These are phyloP conservation scores for Colletotrichum tofieldiae DNA, from an alignment of 2,329 filamentous ascomycete genomes.

Conservation along the genomic window DNA sequence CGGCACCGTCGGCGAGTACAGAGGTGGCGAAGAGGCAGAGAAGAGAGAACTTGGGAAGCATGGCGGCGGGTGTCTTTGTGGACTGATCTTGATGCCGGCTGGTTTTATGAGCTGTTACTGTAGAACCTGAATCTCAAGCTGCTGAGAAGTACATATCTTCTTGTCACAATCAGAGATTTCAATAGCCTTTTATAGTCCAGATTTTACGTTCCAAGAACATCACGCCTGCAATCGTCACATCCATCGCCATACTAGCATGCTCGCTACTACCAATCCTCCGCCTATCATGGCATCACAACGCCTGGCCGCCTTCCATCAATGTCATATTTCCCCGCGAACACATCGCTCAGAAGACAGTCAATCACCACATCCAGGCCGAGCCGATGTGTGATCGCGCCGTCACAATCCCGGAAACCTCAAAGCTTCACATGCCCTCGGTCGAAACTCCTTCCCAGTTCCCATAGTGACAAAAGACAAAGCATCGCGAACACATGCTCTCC, in stretches of 20 bases:
- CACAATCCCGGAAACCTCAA: not conserved
- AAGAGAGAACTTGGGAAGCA: conserved; percentile 39
- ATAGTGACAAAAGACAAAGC: not conserved
- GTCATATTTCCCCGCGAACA: conserved; percentile 15
- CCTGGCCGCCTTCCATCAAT: conserved; percentile 16
- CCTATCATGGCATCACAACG: conserved; percentile 3
- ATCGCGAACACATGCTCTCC: conserved; percentile 23
- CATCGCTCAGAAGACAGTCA: conserved; percentile 3
- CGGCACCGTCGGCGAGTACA: conserved; percentile 52
- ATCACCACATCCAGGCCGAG: conserved; percentile 2
- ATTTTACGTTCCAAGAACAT: not conserved
- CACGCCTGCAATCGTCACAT: not conserved
- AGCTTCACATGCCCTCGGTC: conserved; percentile 29
- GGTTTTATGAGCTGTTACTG: not conserved
- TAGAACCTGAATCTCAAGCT: not conserved
- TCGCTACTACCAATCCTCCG: not conserved
- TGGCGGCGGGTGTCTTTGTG: conserved; percentile 2
- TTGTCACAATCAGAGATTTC: not conserved
- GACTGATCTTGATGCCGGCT: not conserved
- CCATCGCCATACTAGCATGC: not conserved
- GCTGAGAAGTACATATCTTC: not conserved
- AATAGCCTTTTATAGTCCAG: conserved; percentile 20
- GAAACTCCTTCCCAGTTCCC: not conserved
- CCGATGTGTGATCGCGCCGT: conserved; percentile 29
- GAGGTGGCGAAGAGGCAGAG: conserved; percentile 40